These are phyloP conservation scores for Verticillium isaacii DNA, from an alignment of 2,329 filamentous ascomycete genomes.

Conservation along the genomic window DNA sequence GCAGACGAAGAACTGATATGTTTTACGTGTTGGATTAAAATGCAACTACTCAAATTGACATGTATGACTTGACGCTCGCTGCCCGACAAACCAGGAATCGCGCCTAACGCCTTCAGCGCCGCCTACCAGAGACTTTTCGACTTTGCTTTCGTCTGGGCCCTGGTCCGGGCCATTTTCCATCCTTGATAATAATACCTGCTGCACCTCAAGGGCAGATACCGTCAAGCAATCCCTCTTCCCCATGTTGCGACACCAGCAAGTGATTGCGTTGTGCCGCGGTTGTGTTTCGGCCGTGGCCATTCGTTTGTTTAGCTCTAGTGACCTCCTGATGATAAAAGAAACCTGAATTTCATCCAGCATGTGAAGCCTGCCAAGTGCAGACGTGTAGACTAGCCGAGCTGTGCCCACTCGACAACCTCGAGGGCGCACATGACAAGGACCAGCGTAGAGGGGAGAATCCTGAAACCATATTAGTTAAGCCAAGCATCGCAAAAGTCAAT, in stretches of 20 bases:
- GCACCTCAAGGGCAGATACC: not conserved
- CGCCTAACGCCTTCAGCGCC: not conserved
- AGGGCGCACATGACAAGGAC: conserved; percentile 86
- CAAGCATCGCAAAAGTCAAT: not conserved
- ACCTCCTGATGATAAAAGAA: not conserved
- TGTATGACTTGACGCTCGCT: not conserved
- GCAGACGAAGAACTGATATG: too few relatives aligned
- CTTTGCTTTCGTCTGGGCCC: not conserved
- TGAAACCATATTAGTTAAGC: conserved; percentile 30
- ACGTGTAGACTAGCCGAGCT: not conserved
- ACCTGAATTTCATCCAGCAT: not conserved
- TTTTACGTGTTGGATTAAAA: not conserved
- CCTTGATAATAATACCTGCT: not conserved
- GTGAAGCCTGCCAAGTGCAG: not conserved
- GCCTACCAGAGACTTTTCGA: not conserved
- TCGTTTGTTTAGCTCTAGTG: not conserved
- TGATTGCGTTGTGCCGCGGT: not conserved
- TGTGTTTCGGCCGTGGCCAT: not conserved
- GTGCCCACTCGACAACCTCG: conserved; percentile 87
- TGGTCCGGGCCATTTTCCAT: not conserved
- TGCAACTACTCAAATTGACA: not conserved
- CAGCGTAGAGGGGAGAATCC: conserved; percentile 91
- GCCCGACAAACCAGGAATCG: not conserved
- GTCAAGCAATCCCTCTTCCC: too few relatives aligned
- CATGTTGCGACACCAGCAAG: not conserved